Percentiles rank a stretch among this genome's conserved stretches.
phyloP scores from a whole-genome alignment of 257 asterid species.

The Voacanga thouarsii region DNA sequence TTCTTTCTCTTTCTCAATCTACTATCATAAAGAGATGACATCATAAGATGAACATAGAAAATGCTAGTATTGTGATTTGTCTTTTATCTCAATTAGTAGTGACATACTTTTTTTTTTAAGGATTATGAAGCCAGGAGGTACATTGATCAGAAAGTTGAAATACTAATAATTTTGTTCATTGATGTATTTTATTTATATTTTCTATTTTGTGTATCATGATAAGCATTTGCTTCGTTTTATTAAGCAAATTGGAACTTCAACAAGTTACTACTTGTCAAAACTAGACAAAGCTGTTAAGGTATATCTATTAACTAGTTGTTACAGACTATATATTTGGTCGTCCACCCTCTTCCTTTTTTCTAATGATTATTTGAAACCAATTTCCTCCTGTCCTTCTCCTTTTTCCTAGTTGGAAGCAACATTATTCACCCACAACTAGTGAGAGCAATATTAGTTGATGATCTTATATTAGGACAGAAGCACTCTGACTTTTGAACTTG shows the following conservation, averaged over 20 bases:
- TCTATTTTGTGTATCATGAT: conserved; percentile 3
- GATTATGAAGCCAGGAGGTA: conserved; percentile 73
- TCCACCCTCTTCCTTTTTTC: background rate
- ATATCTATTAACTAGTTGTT: conserved; percentile 9
- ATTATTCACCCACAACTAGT: background rate
- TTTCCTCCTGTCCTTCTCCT: background rate
- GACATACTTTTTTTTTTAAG: conserved; percentile 35
- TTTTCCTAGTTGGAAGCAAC: background rate
- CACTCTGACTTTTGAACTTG: too few species aligned
- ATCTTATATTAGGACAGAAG: background rate
- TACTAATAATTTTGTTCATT: conserved; percentile 40
- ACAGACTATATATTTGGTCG: background rate
- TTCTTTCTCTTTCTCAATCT: background rate
- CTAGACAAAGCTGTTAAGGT: conserved; percentile 87
- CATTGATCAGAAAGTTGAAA: conserved; percentile 83
- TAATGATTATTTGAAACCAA: background rate
- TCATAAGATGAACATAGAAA: background rate
- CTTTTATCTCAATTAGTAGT: background rate
- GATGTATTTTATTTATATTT: conserved; percentile 2
- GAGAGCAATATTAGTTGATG: background rate
- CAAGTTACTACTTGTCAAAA: conserved; percentile 63
- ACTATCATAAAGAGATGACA: background rate
- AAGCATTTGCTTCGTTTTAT: conserved; percentile 13
- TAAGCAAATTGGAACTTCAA: conserved; percentile 68
- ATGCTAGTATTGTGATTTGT: background rate